Conservation (phyloP, 2,329 filamentous ascomycete species). For the Fusarium sp. region DNA sequence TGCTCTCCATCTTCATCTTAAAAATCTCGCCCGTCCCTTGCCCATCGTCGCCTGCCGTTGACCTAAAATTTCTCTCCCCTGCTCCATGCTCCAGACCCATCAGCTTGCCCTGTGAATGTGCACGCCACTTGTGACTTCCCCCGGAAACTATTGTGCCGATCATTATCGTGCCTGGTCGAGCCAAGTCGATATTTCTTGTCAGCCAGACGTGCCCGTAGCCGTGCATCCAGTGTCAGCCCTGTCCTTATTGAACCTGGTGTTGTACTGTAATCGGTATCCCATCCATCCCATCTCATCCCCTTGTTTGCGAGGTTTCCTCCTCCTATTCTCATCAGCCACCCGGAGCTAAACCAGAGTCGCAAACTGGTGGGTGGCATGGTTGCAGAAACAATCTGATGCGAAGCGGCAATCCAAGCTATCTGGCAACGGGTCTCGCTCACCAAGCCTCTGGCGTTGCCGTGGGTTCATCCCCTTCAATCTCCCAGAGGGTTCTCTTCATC, state of each 20-base stretch:
- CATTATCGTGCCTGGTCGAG: constrained; percentile 48
- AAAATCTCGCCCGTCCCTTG: constrained; percentile 34
- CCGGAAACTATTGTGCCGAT: constrained; percentile 48
- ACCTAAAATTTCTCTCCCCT: constrained; percentile 31
- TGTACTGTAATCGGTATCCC: constrained; percentile 32
- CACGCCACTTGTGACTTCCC: constrained; percentile 46
- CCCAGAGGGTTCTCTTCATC: constrained; percentile 65
- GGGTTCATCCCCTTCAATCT: constrained; percentile 42
- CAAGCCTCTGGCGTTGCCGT: constrained; percentile 40
- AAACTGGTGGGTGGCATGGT: constrained; percentile 38
- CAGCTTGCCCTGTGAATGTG: constrained; percentile 37
- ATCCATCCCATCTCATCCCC: constrained; percentile 34
- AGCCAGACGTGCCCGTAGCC: constrained; percentile 45
- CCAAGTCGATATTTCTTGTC: constrained; percentile 43
- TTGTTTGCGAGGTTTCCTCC: neutral
- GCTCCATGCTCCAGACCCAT: constrained; percentile 30
- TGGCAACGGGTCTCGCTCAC: constrained; percentile 12
- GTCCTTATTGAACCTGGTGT: constrained; percentile 39
- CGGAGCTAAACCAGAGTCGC: constrained; percentile 23
- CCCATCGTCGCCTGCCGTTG: constrained; percentile 23
- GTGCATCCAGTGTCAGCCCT: constrained; percentile 50
- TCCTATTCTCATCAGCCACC: constrained; percentile 34
- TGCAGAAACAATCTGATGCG: constrained; percentile 41
- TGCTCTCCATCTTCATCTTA: constrained; percentile 41
- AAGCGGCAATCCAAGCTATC: constrained; percentile 42